Percentiles rank a stretch among this genome's conserved stretches.
Evolutionary conservation across 306 rosid species (phyloP).

Genomic region (Quercus parvula): DNA sequence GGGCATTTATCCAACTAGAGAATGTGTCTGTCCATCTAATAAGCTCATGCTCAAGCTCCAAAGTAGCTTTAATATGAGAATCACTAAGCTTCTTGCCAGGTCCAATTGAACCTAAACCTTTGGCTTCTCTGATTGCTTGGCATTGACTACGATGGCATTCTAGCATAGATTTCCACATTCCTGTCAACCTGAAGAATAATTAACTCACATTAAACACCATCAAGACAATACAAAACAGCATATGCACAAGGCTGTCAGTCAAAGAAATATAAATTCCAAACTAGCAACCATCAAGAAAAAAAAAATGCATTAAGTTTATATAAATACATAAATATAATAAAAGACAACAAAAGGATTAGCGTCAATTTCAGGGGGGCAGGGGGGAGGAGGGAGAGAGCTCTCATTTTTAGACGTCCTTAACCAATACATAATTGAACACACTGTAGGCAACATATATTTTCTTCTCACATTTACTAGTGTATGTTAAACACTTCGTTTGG

Average conservation of each 20-base stretch:
- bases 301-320: neutral
- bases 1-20: conserved; percentile 83
- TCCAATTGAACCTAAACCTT: conserved; percentile 72
- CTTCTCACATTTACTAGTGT: neutral
- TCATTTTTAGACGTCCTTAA: neutral
- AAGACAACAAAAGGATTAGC: neutral
- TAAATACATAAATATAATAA: neutral
- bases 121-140: conserved; percentile 83
- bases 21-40: conserved; percentile 83
- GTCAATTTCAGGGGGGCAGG: neutral
- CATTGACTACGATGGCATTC: conserved; percentile 86
- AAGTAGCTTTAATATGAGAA: conserved; percentile 63
- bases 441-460: neutral
- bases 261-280: neutral
- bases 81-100: conserved; percentile 70
- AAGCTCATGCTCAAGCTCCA: conserved; percentile 77
- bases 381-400: neutral
- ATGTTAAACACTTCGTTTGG: neutral
- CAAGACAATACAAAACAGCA: neutral
- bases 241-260: neutral
- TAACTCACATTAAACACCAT: neutral
- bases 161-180: conserved; percentile 97
- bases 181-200: conserved; percentile 56
- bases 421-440: neutral
- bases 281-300: conserved; percentile 11